These are phyloP conservation scores for Mycena alexandri DNA, from an alignment of 768 basidiomycete species.

Conservation along the genomic window DNA sequence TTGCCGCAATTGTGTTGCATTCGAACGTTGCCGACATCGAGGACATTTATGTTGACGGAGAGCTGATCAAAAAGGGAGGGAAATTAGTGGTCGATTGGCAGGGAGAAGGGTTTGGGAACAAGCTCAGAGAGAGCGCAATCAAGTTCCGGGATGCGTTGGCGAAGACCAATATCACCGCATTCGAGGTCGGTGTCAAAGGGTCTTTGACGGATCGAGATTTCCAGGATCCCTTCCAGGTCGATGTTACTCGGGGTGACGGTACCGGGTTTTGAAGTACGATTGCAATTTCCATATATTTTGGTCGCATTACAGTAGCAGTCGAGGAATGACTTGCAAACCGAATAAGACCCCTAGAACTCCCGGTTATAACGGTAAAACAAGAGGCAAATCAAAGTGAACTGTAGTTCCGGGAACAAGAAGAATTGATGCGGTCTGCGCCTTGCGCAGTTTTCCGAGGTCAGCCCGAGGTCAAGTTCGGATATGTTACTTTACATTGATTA, in stretches of 20 bases:
- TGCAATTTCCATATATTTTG: too few species aligned
- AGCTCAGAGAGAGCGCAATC: conserved; percentile 8
- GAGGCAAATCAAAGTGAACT: too few species aligned
- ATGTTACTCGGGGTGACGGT: conserved; percentile 23
- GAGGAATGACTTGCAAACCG: too few species aligned
- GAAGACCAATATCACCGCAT: conserved; percentile 17
- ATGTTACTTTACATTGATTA: too few species aligned
- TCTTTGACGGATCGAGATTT: conserved; percentile 27
- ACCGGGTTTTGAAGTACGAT: conserved; percentile 19
- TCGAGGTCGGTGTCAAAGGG: conserved; percentile 22
- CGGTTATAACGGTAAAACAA: too few species aligned
- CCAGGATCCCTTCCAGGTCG: conserved; percentile 26
- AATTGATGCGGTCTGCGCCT: too few species aligned
- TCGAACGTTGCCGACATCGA: conserved; percentile 29
- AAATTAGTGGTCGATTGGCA: conserved; percentile 29
- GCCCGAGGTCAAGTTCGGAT: too few species aligned
- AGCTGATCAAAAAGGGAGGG: conserved; percentile 18
- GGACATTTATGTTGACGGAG: conserved; percentile 21
- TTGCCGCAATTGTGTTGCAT: conserved; percentile 28
- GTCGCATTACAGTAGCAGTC: too few species aligned
- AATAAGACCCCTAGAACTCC: too few species aligned
- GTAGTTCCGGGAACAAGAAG: too few species aligned
- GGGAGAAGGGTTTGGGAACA: conserved; percentile 20
- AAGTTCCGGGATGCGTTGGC: conserved; percentile 26
- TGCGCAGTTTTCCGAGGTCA: too few species aligned